A percentile compares a stretch with the other conserved stretches of the same genome.
Conservation (phyloP, 1,139 yeast species). For the Yamadazyma pseudoaaseri region DNA sequence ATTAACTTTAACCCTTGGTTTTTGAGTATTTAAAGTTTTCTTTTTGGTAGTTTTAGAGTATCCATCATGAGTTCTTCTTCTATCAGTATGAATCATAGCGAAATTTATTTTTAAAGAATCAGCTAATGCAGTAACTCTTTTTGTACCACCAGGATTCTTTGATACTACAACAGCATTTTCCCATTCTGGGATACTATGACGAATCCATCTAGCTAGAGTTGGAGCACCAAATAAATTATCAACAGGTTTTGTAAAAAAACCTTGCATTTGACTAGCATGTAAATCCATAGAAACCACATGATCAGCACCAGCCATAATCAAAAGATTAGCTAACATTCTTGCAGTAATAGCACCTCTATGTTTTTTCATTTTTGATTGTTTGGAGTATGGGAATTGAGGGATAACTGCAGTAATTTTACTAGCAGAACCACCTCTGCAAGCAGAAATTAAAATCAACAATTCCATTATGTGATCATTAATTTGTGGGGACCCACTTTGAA, state of each 20-base stretch:
- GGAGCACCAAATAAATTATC: conserved; percentile 97
- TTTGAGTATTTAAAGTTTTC: conserved; percentile 34
- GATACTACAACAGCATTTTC: conserved; percentile 83
- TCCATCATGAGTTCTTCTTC: conserved; percentile 83
- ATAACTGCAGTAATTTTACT: conserved; percentile 95
- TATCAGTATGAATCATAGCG: conserved; percentile 98
- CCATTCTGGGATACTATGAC: conserved; percentile 84
- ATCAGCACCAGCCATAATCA: conserved; percentile 98
- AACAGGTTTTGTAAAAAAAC: conserved; percentile 95
- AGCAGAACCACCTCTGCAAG: conserved; percentile 97
- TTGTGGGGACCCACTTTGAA: conserved; percentile 87
- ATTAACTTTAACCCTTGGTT: conserved; percentile 25
- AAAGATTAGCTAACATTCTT: conserved; percentile 93
- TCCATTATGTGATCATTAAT: conserved; percentile 98
- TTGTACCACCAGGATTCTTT: conserved; percentile 98
- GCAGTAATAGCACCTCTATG: conserved; percentile 99
- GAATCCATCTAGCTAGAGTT: conserved; percentile 93
- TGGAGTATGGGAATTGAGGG: conserved; percentile 97
- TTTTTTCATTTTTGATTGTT: conserved; percentile 96
- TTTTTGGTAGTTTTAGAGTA: conserved; percentile 42
- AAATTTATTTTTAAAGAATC: conserved; percentile 93
- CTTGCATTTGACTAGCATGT: conserved; percentile 99
- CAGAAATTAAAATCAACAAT: conserved; percentile 84
- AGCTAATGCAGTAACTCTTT: conserved; percentile 95
- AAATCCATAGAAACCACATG: conserved; percentile 98